These are phyloP conservation scores for Yarrowia divulgata DNA, from an alignment of 805 yeast genomes.

Conservation along the genomic window DNA sequence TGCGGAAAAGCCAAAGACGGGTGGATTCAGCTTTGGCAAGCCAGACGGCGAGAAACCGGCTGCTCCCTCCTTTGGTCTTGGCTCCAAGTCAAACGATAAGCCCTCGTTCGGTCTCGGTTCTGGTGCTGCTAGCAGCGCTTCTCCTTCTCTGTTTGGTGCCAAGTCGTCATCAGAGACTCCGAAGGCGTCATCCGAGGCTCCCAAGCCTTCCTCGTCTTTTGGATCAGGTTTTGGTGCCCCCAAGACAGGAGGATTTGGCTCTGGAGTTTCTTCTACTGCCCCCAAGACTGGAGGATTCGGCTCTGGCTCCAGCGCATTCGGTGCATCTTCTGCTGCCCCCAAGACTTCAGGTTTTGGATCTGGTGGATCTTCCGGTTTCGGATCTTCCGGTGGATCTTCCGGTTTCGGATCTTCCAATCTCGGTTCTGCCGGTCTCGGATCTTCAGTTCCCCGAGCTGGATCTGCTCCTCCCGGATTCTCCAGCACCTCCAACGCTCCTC, in stretches of 20 bases:
- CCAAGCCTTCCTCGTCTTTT: background rate
- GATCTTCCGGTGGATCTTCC: background rate
- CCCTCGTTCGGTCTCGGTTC: background rate
- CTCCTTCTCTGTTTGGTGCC: background rate
- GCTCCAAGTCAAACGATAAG: background rate
- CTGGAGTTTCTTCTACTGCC: background rate
- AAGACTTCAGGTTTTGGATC: background rate
- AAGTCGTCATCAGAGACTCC: background rate
- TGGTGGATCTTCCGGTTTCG: background rate
- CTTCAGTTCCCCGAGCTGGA: background rate
- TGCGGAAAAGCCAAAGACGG: too few species aligned
- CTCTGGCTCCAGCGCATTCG: background rate
- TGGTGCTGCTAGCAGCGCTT: background rate
- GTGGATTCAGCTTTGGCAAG: too few species aligned
- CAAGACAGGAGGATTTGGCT: background rate
- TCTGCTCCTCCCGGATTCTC: conserved; percentile 10
- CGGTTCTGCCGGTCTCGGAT: background rate
- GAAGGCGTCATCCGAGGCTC: background rate
- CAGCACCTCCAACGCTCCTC: background rate
- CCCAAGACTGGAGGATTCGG: background rate
- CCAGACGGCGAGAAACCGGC: too few species aligned
- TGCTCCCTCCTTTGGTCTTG: background rate
- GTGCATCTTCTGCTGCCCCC: background rate
- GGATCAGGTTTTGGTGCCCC: background rate
- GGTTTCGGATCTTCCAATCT: background rate